phyloP scores from a whole-genome alignment of 306 rosid genomes.

The Hylodesmum podocarpum region DNA sequence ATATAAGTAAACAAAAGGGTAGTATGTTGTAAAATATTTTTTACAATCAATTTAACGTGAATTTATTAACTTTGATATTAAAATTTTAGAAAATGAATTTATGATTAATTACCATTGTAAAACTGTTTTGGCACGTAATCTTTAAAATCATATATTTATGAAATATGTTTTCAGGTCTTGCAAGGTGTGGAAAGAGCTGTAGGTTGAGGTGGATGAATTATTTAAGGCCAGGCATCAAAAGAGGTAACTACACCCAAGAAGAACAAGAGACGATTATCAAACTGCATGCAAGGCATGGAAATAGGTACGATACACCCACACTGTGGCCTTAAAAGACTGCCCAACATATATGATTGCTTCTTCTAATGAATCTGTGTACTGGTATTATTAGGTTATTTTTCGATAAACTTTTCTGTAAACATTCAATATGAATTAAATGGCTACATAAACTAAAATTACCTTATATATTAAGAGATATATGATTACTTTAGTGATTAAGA shows the following conservation, averaged over 20 bases:
- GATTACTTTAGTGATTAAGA: not conserved
- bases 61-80: too few species aligned
- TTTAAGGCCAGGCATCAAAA: slow-evolving; percentile 20
- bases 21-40: too few species aligned
- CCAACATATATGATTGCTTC: not conserved
- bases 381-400: not conserved
- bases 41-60: too few species aligned
- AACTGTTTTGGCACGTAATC: too few species aligned
- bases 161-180: slow-evolving; percentile 23
- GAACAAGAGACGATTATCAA: slow-evolving; percentile 20
- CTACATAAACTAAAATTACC: too few species aligned
- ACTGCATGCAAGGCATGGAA: slow-evolving; percentile 12
- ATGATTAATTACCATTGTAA: too few species aligned
- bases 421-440: too few species aligned
- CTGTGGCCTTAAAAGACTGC: not conserved
- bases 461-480: too few species aligned
- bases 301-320: not conserved
- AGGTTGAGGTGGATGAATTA: slow-evolving; percentile 37
- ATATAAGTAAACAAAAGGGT: too few species aligned
- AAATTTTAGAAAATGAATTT: too few species aligned
- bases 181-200: slow-evolving; percentile 42
- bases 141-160: too few species aligned
- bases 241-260: slow-evolving; percentile 16
- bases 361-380: not conserved
- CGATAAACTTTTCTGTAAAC: too few species aligned